Evolutionary conservation across 2,329 filamentous ascomycete species (phyloP), one percentile per base, ranked within the genome.

Genomic region (Epichloe hybrida): DNA sequence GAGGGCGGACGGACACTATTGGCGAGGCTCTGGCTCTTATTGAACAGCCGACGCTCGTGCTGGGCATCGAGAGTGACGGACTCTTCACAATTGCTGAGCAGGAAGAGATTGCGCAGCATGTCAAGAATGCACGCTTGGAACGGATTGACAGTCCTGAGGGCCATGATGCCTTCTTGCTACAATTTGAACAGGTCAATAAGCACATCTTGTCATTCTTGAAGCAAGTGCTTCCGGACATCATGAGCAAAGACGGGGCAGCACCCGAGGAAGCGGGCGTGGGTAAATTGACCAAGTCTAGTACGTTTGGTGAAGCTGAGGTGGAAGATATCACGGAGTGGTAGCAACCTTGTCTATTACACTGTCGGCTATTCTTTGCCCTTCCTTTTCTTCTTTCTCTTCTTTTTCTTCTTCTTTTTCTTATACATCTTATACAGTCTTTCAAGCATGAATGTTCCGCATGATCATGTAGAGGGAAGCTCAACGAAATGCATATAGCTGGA

Each of bases 71-170:
- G 67, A 91, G 84, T 49, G 93, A 98, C 60, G 93, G 93, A 0
- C 78, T 98, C 1, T 98, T 98, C 66, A 97, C 91, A 0, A 97
- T 95, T 66, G 89, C 89, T 5, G 93, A 98, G 70, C 93, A 98
- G 70, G 76, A 96, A 66, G 89, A 97, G 69, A 72, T 98, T 49
- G 93, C 91, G 0, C 79, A 82, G 37, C 80, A 85, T 53, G 88
- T 97, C 55, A 84, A 83, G 3, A 74, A 91, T 59, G 83, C 87
- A 1, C 78, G 80, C 11, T 71, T 98, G 27, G 83, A 88, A 66
- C 88, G 83, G 45, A 98, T 98, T 53, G 88, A 97, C 61, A 94
- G 86, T 54, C 86, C 88, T 0, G 93, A 98, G 64, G 93, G 93
- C 1, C 93, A 98, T 61, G 93, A 98, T 66, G 93, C 93, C 0